Evolutionary conservation across 2,329 filamentous ascomycete species (phyloP).

Genomic region (Rhinocladiella mackenziei): DNA sequence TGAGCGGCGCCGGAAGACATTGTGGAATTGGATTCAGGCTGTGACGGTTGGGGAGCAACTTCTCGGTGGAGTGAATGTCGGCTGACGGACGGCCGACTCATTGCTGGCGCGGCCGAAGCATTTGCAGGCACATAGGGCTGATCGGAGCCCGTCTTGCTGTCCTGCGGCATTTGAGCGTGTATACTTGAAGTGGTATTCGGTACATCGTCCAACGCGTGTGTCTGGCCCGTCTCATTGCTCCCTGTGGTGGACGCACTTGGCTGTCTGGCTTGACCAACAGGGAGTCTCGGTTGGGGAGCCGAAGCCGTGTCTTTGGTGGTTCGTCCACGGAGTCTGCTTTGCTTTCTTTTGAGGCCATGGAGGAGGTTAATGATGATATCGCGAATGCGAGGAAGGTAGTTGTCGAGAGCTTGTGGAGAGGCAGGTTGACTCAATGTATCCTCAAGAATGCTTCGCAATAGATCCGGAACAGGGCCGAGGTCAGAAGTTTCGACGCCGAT

Average conservation of each 20-base stretch:
- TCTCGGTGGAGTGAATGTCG: conserved; percentile 21
- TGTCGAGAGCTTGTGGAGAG: conserved; percentile 86
- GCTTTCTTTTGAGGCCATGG: conserved; percentile 94
- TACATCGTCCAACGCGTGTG: conserved; percentile 39
- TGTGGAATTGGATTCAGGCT: conserved; percentile 47
- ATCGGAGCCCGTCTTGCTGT: conserved; percentile 1
- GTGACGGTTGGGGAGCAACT: conserved; percentile 18
- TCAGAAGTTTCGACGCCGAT: conserved; percentile 96
- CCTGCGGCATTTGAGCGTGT: conserved; percentile 14
- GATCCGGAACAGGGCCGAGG: conserved; percentile 89
- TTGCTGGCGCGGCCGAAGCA: conserved; percentile 1
- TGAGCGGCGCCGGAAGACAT: conserved; percentile 73
- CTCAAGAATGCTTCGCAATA: conserved; percentile 84
- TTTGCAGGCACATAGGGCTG: conserved; percentile 5
- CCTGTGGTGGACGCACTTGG: conserved; percentile 46
- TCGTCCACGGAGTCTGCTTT: conserved; percentile 71
- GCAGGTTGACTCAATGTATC: conserved; percentile 96
- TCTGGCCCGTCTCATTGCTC: conserved; percentile 43
- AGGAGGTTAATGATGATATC: conserved; percentile 98
- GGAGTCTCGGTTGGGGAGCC: conserved; percentile 27
- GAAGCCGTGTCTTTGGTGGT: conserved; percentile 48
- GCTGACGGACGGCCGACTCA: conserved; percentile 9
- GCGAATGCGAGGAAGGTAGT: conserved; percentile 86
- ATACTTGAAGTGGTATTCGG: conserved; percentile 17
- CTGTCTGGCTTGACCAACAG: conserved; percentile 35